Percentiles rank a stretch among this genome's conserved stretches.
Evolutionary conservation across 2,329 filamentous ascomycete species (phyloP).

Genomic region (Penicillium sp.): DNA sequence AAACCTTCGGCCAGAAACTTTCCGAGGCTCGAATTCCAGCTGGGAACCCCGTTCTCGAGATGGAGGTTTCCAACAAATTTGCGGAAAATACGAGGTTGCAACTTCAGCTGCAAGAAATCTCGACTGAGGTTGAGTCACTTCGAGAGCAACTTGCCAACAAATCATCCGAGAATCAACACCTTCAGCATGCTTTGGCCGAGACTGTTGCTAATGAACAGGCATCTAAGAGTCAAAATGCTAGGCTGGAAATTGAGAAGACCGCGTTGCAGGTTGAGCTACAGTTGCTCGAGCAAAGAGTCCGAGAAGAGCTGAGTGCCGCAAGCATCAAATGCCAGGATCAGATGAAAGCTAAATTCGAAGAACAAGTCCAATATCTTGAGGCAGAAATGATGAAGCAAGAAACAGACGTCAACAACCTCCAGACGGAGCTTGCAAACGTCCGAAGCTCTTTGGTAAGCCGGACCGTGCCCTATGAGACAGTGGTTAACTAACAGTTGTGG

Average conservation of each 20-base stretch:
- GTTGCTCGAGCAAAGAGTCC: conserved; percentile 23
- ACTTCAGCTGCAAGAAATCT: conserved; percentile 21
- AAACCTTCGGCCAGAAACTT: conserved; percentile 16
- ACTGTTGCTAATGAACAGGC: conserved; percentile 12
- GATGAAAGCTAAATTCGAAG: conserved; percentile 28
- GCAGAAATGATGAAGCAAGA: conserved; percentile 26
- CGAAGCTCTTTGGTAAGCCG: conserved; percentile 26
- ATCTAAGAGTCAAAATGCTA: conserved; percentile 13
- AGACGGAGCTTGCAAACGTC: conserved; percentile 18
- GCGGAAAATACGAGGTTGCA: conserved; percentile 25
- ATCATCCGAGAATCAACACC: conserved; percentile 15
- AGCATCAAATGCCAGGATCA: conserved; percentile 26
- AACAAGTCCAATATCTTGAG: conserved; percentile 24
- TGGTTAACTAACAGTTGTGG: conserved; percentile 10
- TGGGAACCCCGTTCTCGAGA: conserved; percentile 17
- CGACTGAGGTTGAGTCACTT: conserved; percentile 12
- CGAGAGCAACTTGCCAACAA: conserved; percentile 18
- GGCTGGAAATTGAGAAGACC: conserved; percentile 22
- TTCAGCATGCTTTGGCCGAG: conserved; percentile 21
- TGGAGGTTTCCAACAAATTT: conserved; percentile 23
- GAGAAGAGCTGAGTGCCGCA: conserved; percentile 32
- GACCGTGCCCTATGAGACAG: too few species aligned
- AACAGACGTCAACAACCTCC: conserved; percentile 11
- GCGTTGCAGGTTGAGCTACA: conserved; percentile 19
- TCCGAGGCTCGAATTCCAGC: conserved; percentile 15